Evolutionary conservation across 768 basidiomycete genomes (phyloP), one percentile per base, ranked within the genome.

Genomic region (Cystobasidium ongulense): DNA sequence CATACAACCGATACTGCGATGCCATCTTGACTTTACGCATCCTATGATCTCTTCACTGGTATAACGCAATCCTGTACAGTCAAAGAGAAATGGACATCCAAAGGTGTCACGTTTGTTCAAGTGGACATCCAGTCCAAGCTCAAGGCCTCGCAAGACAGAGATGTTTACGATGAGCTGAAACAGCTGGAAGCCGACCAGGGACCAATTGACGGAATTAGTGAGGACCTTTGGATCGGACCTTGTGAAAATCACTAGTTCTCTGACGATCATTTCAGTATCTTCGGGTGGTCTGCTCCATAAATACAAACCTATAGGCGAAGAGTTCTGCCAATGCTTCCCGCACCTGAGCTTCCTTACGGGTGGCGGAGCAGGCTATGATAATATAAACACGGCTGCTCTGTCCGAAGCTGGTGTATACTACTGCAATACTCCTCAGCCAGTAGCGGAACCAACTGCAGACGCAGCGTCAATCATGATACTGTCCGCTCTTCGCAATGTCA

Each of bases 341-440:
- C 29, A 71, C 1, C 54, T 71, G 1, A 25, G 59, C 39, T 63
- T 73, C 29, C 25, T 73, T 17, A 63, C 39, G 29, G 57, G 59
- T 25, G 59, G 29, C 4, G 71, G 71, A 18, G 71, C 71, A 15
- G 71, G 71, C 13, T 73, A 17, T 50, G 71, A 73, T 33, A 63
- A 73, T 61, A 63, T 82, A 39, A 81, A 82, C 72, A 76, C 81
- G 31, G 77, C 80, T 1, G 82, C 75, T 62, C 73, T 82, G 8
- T 80, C 80, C 27, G 62, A 65, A n/a, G 73, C 75, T 46, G 64
- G 74, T 35, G 75, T 75, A 41, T 76, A 74, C 62, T 79, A 78
- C 67, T 75, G 76, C 41, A 79, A 79, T 67, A 78, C 78, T 27
- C 78, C 78, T 27, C 52, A 75, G 29, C 77, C 78, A 36, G 78